Percentiles rank a stretch among this genome's conserved stretches.
phyloP scores from a whole-genome alignment of 352 stramenopile species.

The Globisporangium viniferum region DNA sequence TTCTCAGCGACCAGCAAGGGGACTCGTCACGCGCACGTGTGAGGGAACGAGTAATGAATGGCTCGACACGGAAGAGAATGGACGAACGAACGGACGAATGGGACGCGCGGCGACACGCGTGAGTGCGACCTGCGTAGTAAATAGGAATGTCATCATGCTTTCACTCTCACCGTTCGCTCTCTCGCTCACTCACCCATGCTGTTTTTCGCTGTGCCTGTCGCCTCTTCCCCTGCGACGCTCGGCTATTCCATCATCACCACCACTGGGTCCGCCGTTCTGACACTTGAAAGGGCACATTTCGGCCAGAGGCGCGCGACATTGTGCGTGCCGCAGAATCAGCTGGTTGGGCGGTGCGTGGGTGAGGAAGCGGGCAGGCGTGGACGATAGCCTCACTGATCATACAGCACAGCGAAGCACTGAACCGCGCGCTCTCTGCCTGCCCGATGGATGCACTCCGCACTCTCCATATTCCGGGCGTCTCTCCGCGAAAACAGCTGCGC shows the following conservation, averaged over 20 bases:
- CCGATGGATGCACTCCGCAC: neutral
- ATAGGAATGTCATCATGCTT: neutral
- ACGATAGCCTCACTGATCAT: neutral
- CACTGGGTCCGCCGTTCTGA: neutral
- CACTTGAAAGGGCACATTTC: slow-evolving; percentile 6
- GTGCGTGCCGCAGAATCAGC: slow-evolving; percentile 6
- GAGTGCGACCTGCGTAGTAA: slow-evolving; percentile 6
- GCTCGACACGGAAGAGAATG: neutral
- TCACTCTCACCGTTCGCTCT: neutral
- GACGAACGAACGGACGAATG: neutral
- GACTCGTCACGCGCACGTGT: no score
- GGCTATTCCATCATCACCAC: slow-evolving; percentile 3
- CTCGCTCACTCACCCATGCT: neutral
- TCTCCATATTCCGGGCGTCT: neutral
- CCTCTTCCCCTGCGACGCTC: neutral
- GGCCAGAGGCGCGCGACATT: slow-evolving; percentile 1
- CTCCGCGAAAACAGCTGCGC: slow-evolving; percentile 13
- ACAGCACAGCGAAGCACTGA: neutral
- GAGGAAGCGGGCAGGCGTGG: neutral
- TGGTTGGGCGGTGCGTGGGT: slow-evolving; percentile 11
- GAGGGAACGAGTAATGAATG: neutral
- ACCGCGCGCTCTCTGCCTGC: neutral
- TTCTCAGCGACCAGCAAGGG: neutral
- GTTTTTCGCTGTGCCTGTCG: neutral
- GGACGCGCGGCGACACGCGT: neutral